Base-by-base conservation (phyloP, 2,329 filamentous ascomycete species). In the Xylaria sp. region DNA sequence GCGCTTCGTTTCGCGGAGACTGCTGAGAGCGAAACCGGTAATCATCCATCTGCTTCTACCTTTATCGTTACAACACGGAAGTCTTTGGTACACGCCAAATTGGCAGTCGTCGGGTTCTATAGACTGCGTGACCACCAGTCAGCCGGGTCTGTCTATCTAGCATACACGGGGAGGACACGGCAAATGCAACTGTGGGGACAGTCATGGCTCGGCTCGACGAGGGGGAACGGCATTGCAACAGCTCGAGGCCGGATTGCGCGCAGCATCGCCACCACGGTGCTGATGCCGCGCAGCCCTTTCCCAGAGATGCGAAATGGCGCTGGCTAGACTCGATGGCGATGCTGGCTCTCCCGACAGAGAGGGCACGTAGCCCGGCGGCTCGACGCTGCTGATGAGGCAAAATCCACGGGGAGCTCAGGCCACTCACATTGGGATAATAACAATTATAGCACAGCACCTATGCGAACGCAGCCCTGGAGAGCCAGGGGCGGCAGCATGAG, bases 11-110 rank as follows among this genome's bases (percentile, higher is more conserved):
- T 74, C 90, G 88, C 63, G 92, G 88, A 73, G 92, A 92, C 80
- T 92, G 89, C 80, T 94, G 90, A 77, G 87, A 87, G 74, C 90
- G 89, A 81, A 92, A 94, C 78, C 90, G 90, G 80, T 92, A 84
- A 81, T 94, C 91, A 81, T 95, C 92, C 87, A 93, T 92, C 59
- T 68, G 82, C 86, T 85, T 67, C 72, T 69, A 75, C 86, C 85
- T 66, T 72, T 70, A 75, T 77, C 77, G 73, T 75, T 78, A 80
- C 77, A 78, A 79, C 71, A 72, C 73, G 65, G 67, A 76, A 72
- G 72, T 72, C 47, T 75, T 77, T 83, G 76, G 78, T 82, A 83
- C 81, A 82, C 74, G 74, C 74, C 75, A 73, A 74, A 75, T 75
- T 71, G 75, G 76, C 75, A 73, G 72, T 72, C 67, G 72, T 70